Percentiles rank a stretch among this genome's conserved stretches.
phyloP scores from a whole-genome alignment of 2,329 filamentous ascomycete species.

The Apiospora phragmitis region DNA sequence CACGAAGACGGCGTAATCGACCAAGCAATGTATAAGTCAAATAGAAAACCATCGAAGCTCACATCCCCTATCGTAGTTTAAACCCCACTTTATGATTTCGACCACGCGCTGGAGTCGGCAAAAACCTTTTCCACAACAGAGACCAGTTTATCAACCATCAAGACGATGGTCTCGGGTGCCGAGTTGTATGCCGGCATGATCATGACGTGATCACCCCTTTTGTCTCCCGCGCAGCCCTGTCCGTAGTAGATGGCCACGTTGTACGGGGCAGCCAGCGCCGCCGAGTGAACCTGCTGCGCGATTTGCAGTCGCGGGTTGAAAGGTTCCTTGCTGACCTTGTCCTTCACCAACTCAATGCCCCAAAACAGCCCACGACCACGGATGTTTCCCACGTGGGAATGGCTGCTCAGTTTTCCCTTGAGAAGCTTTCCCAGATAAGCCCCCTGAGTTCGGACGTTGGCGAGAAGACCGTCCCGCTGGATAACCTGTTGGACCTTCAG shows the following conservation, averaged over 20 bases:
- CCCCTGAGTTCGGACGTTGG: slow-evolving; percentile 33
- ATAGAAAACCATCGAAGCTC: no score
- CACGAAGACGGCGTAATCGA: no score
- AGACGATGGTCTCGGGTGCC: not conserved
- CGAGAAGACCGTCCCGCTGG: slow-evolving; percentile 33
- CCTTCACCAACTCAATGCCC: slow-evolving; percentile 46
- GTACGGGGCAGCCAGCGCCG: not conserved
- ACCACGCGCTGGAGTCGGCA: no score
- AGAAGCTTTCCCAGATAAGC: slow-evolving; percentile 30
- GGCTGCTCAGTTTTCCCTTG: slow-evolving; percentile 24
- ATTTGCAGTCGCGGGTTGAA: slow-evolving; percentile 26
- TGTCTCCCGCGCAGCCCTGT: not conserved
- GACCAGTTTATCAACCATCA: not conserved
- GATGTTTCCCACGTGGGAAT: slow-evolving; percentile 40
- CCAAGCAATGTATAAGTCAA: no score
- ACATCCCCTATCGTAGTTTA: no score
- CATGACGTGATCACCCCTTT: not conserved
- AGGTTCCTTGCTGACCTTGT: slow-evolving; percentile 35
- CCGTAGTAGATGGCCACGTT: slow-evolving; percentile 1
- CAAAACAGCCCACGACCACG: slow-evolving; percentile 46
- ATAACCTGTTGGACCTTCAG: slow-evolving; percentile 40
- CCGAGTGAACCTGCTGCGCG: not conserved
- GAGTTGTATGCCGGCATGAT: not conserved
- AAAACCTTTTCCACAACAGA: not conserved
- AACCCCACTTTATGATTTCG: no score